Evolutionary conservation across 225 moss, liverwort and hornwort genomes (phyloP).

Genomic region (Pseudoscleropodium purum): DNA sequence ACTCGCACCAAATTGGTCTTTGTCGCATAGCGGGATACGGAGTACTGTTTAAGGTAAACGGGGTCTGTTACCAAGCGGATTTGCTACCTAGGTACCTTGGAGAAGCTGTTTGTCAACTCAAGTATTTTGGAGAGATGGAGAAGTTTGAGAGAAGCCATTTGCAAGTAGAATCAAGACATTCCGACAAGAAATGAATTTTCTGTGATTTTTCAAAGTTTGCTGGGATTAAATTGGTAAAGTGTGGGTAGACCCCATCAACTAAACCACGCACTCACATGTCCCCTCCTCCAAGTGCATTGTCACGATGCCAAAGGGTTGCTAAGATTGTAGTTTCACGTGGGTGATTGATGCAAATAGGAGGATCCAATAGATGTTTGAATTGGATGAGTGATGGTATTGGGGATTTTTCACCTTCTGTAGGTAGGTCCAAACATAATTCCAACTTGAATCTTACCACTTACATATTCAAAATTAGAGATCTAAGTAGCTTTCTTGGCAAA

Average conservation of each 20-base stretch:
- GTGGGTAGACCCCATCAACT: background rate
- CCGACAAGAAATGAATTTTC: background rate
- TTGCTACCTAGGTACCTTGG: background rate
- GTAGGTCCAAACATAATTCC: accelerated
- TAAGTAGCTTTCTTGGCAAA: accelerated
- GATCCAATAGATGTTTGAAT: accelerated
- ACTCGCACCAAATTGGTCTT: background rate
- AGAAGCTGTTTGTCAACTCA: background rate
- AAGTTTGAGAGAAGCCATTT: background rate
- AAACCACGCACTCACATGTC: accelerated
- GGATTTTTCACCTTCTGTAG: accelerated
- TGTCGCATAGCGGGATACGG: background rate
- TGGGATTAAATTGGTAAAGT: background rate
- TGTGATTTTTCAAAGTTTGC: background rate
- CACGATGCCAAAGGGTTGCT: background rate
- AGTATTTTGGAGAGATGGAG: no score
- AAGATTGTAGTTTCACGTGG: background rate
- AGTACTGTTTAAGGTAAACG: background rate
- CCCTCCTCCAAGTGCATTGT: background rate
- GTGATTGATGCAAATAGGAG: no score
- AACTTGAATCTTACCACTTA: background rate
- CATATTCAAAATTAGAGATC: background rate
- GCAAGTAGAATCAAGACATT: background rate
- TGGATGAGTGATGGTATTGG: accelerated
- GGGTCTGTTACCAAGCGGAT: background rate